These are phyloP conservation scores for Clonostachys solani DNA, from an alignment of 2,329 filamentous ascomycete genomes.

Conservation along the genomic window DNA sequence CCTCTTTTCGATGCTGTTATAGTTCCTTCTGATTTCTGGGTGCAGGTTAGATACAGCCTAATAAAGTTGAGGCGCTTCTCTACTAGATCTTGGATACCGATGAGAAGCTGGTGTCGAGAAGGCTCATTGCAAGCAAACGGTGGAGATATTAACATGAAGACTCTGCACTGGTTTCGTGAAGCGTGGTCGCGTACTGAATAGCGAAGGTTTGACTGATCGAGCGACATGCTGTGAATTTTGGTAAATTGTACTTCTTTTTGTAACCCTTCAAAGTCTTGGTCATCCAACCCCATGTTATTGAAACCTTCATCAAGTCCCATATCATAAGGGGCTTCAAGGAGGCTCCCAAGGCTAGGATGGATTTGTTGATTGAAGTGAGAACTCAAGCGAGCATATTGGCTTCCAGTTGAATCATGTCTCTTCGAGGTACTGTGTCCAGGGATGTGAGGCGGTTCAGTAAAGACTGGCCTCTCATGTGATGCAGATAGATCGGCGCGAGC, in stretches of 20 bases:
- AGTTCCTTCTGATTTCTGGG: slow-evolving; percentile 19
- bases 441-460: slow-evolving; percentile 58
- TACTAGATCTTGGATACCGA: slow-evolving; percentile 67
- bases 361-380: slow-evolving; percentile 38
- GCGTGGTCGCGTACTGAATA: slow-evolving; percentile 53
- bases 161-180: slow-evolving; percentile 50
- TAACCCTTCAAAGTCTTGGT: slow-evolving; percentile 67
- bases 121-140: slow-evolving; percentile 48
- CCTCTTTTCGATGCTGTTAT: slow-evolving; percentile 6
- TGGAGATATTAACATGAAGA: slow-evolving; percentile 64
- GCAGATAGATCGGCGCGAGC: slow-evolving; percentile 83
- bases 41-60: slow-evolving; percentile 52
- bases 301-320: slow-evolving; percentile 68
- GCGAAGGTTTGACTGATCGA: slow-evolving; percentile 56
- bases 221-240: slow-evolving; percentile 64
- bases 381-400: slow-evolving; percentile 30
- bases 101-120: slow-evolving; percentile 50
- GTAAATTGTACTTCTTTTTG: slow-evolving; percentile 68
- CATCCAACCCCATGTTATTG: slow-evolving; percentile 67
- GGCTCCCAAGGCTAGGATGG: slow-evolving; percentile 53
- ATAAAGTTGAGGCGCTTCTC: slow-evolving; percentile 66
- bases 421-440: slow-evolving; percentile 40
- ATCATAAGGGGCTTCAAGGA: slow-evolving; percentile 66
- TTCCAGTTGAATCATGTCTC: slow-evolving; percentile 66
- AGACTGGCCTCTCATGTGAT: slow-evolving; percentile 76